These are phyloP conservation scores for Sordariomycetes sp. DNA, from an alignment of 2,329 filamentous ascomycete genomes.

Conservation along the genomic window DNA sequence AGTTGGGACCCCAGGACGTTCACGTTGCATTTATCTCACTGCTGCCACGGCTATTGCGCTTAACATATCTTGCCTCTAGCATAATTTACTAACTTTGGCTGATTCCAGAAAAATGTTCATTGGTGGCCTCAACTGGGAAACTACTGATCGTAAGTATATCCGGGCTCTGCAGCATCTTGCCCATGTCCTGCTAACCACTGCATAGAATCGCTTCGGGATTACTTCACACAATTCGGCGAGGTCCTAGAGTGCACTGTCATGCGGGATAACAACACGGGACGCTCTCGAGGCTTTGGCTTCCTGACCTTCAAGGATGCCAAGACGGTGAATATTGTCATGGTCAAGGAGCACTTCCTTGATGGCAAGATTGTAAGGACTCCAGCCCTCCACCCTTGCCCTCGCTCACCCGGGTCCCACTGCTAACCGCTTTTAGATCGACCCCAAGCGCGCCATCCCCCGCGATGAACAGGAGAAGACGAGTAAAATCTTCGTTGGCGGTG, in stretches of 20 bases:
- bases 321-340: conserved; percentile 98
- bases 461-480: conserved; percentile 97
- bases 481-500: conserved; percentile 97
- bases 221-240: conserved; percentile 96
- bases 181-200: conserved; percentile 7
- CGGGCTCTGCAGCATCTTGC: not conserved
- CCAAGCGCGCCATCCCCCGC: conserved; percentile 90
- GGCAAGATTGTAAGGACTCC: conserved; percentile 78
- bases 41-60: not conserved
- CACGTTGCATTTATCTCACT: not conserved
- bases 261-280: conserved; percentile 86
- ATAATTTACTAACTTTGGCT: not conserved
- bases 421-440: conserved; percentile 64
- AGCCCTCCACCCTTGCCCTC: not conserved
- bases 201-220: conserved; percentile 86
- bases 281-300: conserved; percentile 94
- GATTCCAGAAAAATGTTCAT: conserved; percentile 94
- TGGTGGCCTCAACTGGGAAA: conserved; percentile 97
- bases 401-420: not conserved
- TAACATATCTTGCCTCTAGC: not conserved
- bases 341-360: conserved; percentile 96
- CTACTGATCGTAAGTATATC: conserved; percentile 73
- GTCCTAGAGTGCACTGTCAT: conserved; percentile 99
- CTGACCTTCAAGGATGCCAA: conserved; percentile 96
- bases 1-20: not conserved